Evolutionary conservation across 2,329 filamentous ascomycete genomes (phyloP).

Genomic region (Botrytis porri): DNA sequence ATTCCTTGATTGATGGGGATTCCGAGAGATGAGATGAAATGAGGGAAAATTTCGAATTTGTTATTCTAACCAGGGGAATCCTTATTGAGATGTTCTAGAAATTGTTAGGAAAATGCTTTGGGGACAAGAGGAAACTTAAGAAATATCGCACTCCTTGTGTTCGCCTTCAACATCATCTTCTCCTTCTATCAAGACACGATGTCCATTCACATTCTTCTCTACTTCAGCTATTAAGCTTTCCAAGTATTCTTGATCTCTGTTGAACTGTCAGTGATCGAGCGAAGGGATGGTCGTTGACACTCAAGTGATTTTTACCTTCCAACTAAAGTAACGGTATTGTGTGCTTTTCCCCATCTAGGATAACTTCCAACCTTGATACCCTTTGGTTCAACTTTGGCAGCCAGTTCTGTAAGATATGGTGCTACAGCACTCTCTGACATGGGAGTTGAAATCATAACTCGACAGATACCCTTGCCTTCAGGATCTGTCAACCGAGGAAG

Average conservation of each 20-base stretch:
- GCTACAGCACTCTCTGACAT: slow-evolving; percentile 83
- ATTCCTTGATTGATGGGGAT: not conserved
- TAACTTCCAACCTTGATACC: slow-evolving; percentile 96
- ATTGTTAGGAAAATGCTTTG: slow-evolving; percentile 11
- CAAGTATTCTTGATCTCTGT: slow-evolving; percentile 68
- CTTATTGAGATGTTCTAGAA: slow-evolving; percentile 17
- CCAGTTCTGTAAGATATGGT: slow-evolving; percentile 75
- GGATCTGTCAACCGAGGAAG: slow-evolving; percentile 71
- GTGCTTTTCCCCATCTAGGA: slow-evolving; percentile 82
- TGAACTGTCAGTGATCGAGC: slow-evolving; percentile 13
- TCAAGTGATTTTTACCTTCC: slow-evolving; percentile 47
- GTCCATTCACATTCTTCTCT: slow-evolving; percentile 70
- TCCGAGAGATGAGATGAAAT: not conserved
- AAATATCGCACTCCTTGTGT: slow-evolving; percentile 22
- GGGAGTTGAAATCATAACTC: slow-evolving; percentile 83
- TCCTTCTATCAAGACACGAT: slow-evolving; percentile 66
- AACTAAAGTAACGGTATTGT: slow-evolving; percentile 88
- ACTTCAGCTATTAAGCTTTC: slow-evolving; percentile 78
- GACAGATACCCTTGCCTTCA: slow-evolving; percentile 73
- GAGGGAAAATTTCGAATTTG: not conserved
- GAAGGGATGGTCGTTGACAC: not conserved
- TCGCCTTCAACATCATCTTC: slow-evolving; percentile 54
- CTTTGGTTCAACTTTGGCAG: slow-evolving; percentile 65
- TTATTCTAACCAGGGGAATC: not conserved
- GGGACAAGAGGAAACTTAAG: not conserved